phyloP scores from a whole-genome alignment of 768 basidiomycete species.

The Cubamyces sp. region DNA sequence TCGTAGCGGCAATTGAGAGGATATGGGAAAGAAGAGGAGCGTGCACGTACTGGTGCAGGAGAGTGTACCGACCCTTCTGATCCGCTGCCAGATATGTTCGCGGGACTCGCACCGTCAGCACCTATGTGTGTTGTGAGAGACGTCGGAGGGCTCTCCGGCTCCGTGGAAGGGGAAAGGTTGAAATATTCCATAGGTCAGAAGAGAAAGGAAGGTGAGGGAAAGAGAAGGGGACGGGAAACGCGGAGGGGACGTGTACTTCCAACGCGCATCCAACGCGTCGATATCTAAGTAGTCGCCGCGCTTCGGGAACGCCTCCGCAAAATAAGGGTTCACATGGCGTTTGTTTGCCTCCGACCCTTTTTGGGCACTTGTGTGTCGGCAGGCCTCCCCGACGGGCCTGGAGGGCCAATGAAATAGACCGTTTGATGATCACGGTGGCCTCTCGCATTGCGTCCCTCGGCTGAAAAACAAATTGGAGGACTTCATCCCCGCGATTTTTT shows the following conservation, averaged over 20 bases:
- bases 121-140: not conserved
- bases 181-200: conserved; percentile 9
- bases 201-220: not conserved
- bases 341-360: conserved; percentile 10
- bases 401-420: conserved; percentile 7
- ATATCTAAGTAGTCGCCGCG: not conserved
- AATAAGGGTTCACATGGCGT: conserved; percentile 8
- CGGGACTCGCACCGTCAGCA: not conserved
- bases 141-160: not conserved
- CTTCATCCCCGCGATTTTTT: not conserved
- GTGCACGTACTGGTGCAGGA: conserved; percentile 9
- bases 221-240: not conserved
- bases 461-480: conserved; percentile 2
- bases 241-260: conserved; percentile 6
- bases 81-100: conserved; percentile 6
- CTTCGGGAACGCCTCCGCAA: not conserved
- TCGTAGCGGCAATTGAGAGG: conserved; percentile 1
- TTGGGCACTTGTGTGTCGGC: conserved; percentile 12
- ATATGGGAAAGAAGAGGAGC: not conserved
- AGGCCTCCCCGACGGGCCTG: not conserved
- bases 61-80: conserved; percentile 1
- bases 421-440: conserved; percentile 1
- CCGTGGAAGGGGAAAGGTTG: conserved; percentile 3
- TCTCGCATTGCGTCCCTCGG: not conserved
- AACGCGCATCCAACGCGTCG: not conserved